phyloP scores from a whole-genome alignment of 2,329 filamentous ascomycete species.

The Coniochaeta sp. region DNA sequence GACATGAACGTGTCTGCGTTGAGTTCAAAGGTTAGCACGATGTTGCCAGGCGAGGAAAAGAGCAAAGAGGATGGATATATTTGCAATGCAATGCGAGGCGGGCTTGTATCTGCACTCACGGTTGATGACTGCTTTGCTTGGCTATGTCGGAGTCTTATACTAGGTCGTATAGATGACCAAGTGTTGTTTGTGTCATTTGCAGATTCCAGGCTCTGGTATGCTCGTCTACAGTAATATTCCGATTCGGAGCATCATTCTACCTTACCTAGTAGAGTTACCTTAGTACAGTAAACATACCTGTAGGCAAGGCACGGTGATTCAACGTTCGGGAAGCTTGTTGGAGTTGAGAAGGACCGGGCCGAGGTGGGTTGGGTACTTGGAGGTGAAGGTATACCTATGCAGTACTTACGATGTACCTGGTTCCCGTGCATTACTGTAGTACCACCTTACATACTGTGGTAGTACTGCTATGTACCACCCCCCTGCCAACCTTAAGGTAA shows the following conservation, averaged over 20 bases:
- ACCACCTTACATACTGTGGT: too few relatives aligned
- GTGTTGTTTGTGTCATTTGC: neutral
- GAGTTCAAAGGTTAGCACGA: neutral
- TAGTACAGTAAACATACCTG: too few relatives aligned
- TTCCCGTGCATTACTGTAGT: too few relatives aligned
- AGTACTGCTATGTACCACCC: too few relatives aligned
- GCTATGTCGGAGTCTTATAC: neutral
- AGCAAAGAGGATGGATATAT: neutral
- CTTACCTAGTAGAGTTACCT: too few relatives aligned
- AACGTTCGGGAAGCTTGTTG: too few relatives aligned
- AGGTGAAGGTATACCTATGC: neutral
- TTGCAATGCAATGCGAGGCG: neutral
- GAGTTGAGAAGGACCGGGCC: neutral
- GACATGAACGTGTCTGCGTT: neutral
- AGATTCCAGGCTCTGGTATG: neutral
- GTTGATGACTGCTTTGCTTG: neutral
- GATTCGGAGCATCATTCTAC: too few relatives aligned
- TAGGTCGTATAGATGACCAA: neutral
- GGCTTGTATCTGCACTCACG: neutral
- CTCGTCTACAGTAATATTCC: too few relatives aligned
- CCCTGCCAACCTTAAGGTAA: constrained; percentile 1
- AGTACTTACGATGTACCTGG: too few relatives aligned
- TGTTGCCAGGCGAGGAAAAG: neutral
- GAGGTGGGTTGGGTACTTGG: neutral
- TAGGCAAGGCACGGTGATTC: too few relatives aligned